A percentile compares a stretch with the other conserved stretches of the same genome.
These are phyloP conservation scores for Colletotrichum euphorbiae DNA, from an alignment of 2,329 filamentous ascomycete genomes.

Conservation along the genomic window DNA sequence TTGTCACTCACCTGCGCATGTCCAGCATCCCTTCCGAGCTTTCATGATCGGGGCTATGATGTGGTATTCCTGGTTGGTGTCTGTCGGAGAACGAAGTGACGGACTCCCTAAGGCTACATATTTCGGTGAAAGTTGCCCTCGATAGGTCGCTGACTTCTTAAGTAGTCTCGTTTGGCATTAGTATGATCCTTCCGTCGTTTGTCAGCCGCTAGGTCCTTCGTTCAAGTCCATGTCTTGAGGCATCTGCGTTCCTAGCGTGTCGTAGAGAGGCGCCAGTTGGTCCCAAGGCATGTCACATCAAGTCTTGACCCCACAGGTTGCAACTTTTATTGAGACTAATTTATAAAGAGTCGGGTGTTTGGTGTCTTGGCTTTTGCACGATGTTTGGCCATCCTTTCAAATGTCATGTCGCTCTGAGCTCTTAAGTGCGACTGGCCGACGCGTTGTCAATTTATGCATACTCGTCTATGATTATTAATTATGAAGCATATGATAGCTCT, in stretches of 20 bases:
- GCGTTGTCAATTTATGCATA: no score
- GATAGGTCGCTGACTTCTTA: constrained; percentile 14
- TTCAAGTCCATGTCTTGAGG: no score
- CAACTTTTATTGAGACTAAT: constrained; percentile 28
- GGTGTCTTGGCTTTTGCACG: fast-evolving
- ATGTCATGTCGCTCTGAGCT: no score
- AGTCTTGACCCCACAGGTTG: constrained; percentile 7
- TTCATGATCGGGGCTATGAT: neutral
- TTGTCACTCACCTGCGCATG: constrained; percentile 12
- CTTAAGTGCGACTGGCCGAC: no score
- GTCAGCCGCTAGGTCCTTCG: no score
- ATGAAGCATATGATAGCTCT: no score
- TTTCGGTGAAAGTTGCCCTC: constrained; percentile 13
- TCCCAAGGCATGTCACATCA: no score
- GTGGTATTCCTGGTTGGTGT: neutral
- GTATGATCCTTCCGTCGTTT: neutral
- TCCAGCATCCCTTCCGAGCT: constrained; percentile 21
- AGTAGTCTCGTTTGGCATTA: neutral
- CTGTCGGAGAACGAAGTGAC: no score
- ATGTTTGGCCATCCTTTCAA: neutral
- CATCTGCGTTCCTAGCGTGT: neutral
- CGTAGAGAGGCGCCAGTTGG: no score
- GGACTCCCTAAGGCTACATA: neutral
- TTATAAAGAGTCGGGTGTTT: neutral
- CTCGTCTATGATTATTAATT: no score